Conservation (phyloP, 768 basidiomycete genomes). For the Boletales sp. region DNA sequence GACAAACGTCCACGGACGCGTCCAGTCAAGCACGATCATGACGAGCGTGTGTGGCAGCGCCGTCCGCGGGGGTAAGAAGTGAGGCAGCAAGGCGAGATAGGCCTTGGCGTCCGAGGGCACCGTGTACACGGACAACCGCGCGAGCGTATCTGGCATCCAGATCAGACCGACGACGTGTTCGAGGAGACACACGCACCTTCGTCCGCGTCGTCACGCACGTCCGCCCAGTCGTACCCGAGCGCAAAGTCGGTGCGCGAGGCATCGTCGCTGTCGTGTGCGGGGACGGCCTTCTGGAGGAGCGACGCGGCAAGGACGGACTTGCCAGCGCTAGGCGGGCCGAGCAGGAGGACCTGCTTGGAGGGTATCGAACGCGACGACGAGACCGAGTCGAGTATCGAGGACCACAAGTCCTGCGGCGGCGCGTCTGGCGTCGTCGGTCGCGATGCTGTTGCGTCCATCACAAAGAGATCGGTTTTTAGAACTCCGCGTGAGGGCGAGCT, state of each 20-base stretch:
- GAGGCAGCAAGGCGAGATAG: constrained; percentile 69
- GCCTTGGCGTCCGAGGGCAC: constrained; percentile 76
- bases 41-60: constrained; percentile 70
- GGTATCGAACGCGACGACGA: constrained; percentile 77
- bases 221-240: constrained; percentile 88
- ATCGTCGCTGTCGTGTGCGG: constrained; percentile 51
- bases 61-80: constrained; percentile 71
- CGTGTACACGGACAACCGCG: constrained; percentile 87
- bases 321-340: constrained; percentile 76
- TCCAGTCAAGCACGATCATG: constrained; percentile 92
- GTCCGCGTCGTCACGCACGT: constrained; percentile 88
- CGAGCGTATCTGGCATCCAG: constrained; percentile 67
- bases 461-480: constrained; percentile 12
- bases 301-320: constrained; percentile 74
- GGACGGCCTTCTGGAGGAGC: constrained; percentile 61
- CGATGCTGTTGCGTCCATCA: constrained; percentile 33
- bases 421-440: constrained; percentile 69
- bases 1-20: constrained; percentile 87
- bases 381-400: constrained; percentile 85
- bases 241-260: constrained; percentile 73
- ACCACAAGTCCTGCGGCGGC: constrained; percentile 85
- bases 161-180: background rate
- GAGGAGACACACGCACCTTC: constrained; percentile 61
- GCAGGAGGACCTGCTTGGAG: constrained; percentile 81
- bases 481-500: constrained; percentile 19